Evolutionary conservation across 2,329 filamentous ascomycete species (phyloP).

Genomic region (Penicillium sp.): DNA sequence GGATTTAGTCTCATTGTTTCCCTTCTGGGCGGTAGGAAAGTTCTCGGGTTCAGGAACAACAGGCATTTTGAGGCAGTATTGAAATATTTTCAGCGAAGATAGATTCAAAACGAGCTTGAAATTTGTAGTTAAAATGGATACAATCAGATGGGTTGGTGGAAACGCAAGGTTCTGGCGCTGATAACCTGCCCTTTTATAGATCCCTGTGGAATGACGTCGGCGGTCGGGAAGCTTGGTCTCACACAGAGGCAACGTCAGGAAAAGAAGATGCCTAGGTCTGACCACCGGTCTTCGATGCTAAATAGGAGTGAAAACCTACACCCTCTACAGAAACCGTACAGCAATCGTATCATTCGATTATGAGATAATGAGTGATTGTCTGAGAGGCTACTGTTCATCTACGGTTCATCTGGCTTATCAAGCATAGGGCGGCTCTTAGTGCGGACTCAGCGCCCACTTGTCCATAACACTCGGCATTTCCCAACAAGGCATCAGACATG

Average conservation of each 20-base stretch:
- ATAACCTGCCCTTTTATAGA: slow-evolving; percentile 11
- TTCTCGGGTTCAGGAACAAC: slow-evolving; percentile 30
- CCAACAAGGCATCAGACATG: not conserved
- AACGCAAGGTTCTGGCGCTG: not conserved
- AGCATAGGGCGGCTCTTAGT: not conserved
- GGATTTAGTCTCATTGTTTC: slow-evolving; percentile 26
- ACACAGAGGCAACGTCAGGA: not conserved
- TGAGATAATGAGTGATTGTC: not conserved
- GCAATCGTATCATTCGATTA: not conserved
- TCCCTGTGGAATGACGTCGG: slow-evolving; percentile 21
- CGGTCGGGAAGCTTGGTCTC: slow-evolving; percentile 6
- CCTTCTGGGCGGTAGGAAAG: slow-evolving; percentile 22
- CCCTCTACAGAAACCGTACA: not conserved
- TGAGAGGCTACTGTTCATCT: not conserved
- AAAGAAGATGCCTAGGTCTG: not conserved
- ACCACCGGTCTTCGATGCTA: not conserved
- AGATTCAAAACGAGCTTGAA: not conserved
- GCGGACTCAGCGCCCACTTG: not conserved
- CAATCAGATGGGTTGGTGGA: not conserved
- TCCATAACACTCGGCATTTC: not conserved
- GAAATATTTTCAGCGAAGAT: not conserved
- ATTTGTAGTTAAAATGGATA: not conserved
- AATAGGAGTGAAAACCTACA: not conserved
- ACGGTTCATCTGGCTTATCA: not conserved
- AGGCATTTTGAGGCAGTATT: slow-evolving; percentile 24